Evolutionary conservation across 106 monocot genomes (phyloP), one percentile per base, ranked within the genome.

Genomic region (Alisma plantagoaquatica): DNA sequence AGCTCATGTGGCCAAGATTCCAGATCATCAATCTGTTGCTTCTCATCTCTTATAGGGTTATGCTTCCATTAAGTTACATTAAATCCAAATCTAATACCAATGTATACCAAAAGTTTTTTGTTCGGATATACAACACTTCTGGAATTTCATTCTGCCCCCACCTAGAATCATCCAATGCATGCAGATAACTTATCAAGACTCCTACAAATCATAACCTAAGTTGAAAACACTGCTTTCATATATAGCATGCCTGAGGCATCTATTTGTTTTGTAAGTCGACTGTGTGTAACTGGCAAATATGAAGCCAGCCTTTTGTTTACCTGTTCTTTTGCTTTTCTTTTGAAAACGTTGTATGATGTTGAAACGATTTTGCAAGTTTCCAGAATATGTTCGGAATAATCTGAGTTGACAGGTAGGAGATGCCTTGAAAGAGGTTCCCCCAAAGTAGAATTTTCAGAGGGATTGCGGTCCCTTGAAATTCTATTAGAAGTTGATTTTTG

Each of bases 301-400:
- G 20, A 22, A 20, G 23, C 24, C 7, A 17, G 41, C 7, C 5
- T 25, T 56, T 33, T n/a, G n/a, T 16, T 66, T 49, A 96, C 94
- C 94, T 96, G 75, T 54, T 88, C 81, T 59, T 72, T 71, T 41
- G 94, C 78, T 66, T 89, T 81, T 29, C 73, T 62, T 57, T 84
- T 96, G 73, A 96, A 92, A 53, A 55, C 64, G 35, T 61, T 70
- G 56, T 78, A 92, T 11, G 81, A 78, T 31, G 58, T 67, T 3
- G 86, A 75, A 54, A 86, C 91, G 41, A 82, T 64, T 10, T 76
- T 76, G 73, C 81, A 92, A 23, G 91, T 81, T 49, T 92, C 78
- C 10, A 42, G 59, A 28, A 86, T 58, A 46, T 82, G 70, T 32
- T 53, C 66, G 26, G 50, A 24, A 25, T 4, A 23, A 50, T 75